Conservation (phyloP, 2,329 filamentous ascomycete species). For the Thermomyces lanuginosus region DNA sequence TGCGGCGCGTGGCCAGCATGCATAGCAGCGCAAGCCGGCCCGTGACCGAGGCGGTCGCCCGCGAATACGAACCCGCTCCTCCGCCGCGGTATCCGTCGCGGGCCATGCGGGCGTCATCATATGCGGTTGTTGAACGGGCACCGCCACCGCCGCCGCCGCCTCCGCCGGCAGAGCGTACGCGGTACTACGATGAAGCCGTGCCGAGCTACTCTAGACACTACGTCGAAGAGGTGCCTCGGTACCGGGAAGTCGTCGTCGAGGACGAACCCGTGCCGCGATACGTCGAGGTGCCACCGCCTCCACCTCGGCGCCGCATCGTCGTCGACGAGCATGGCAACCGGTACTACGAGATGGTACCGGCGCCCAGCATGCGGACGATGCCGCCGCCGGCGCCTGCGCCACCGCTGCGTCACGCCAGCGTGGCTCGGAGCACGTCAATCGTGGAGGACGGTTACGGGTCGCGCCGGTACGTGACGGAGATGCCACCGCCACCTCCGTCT, state of each 20-base stretch:
- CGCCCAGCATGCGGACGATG: conserved; percentile 19
- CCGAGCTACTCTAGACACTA: conserved; percentile 19
- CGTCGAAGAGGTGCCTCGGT: conserved; percentile 22
- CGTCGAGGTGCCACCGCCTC: conserved; percentile 39
- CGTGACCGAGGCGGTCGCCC: conserved; percentile 23
- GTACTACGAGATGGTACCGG: conserved; percentile 45
- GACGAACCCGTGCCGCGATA: conserved; percentile 28
- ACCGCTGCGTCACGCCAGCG: conserved; percentile 17
- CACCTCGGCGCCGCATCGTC: conserved; percentile 50
- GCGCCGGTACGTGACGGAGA: conserved; percentile 27
- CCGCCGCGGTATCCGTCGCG: conserved; percentile 24
- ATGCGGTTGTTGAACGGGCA: conserved; percentile 24
- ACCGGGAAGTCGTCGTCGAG: conserved; percentile 27
- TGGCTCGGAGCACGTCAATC: conserved; percentile 27
- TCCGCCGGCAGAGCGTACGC: conserved; percentile 21
- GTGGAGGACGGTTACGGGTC: conserved; percentile 26
- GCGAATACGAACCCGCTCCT: conserved; percentile 30
- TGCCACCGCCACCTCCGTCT: conserved; percentile 27
- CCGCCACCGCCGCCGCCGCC: conserved; percentile 19
- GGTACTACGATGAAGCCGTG: conserved; percentile 24
- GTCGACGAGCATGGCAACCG: conserved; percentile 71
- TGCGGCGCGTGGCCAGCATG: conserved; percentile 32
- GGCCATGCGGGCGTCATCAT: conserved; percentile 23
- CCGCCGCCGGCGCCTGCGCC: conserved; percentile 15
- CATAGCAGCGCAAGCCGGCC: conserved; percentile 29